A percentile compares a stretch with the other conserved stretches of the same genome.
These are phyloP conservation scores for Sordariomycetes sp. DNA, from an alignment of 2,329 filamentous ascomycete species.

Conservation along the genomic window DNA sequence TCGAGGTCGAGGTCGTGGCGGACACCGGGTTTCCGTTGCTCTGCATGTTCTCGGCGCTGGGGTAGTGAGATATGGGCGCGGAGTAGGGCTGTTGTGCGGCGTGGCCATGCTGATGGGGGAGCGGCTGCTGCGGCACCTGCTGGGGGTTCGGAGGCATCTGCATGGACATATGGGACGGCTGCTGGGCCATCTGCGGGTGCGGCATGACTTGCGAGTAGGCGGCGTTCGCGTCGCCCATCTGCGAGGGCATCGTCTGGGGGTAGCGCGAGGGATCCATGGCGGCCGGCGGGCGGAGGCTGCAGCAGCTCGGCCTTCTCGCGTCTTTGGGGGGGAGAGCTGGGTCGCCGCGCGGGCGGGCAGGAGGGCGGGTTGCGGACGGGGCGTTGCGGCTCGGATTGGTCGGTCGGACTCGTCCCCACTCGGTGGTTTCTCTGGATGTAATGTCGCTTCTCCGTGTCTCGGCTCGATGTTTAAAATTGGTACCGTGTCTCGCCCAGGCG, in stretches of 20 bases:
- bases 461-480: background rate
- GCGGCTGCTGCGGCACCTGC: slow-evolving; percentile 1
- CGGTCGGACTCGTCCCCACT: background rate
- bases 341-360: background rate
- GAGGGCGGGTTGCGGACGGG: background rate
- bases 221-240: slow-evolving; percentile 3
- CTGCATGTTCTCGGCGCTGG: slow-evolving; percentile 3
- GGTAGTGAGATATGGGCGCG: slow-evolving; percentile 1
- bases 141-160: slow-evolving; percentile 3
- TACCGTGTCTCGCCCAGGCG: background rate
- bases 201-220: slow-evolving; percentile 2
- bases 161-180: slow-evolving; percentile 2
- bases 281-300: background rate
- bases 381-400: background rate
- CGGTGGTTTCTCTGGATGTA: background rate
- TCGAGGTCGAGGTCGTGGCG: background rate
- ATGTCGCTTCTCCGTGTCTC: background rate
- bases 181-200: slow-evolving; percentile 4
- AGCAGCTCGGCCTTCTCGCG: background rate
- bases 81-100: slow-evolving; percentile 1
- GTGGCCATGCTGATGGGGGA: slow-evolving; percentile 1
- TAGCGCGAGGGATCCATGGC: slow-evolving; percentile 3
- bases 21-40: slow-evolving; percentile 2
- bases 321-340: background rate
- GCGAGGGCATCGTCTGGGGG: background rate